Percentiles rank a stretch among this genome's conserved stretches.
Conservation (phyloP, 2,329 filamentous ascomycete species). For the Beauveria brongniartii region DNA sequence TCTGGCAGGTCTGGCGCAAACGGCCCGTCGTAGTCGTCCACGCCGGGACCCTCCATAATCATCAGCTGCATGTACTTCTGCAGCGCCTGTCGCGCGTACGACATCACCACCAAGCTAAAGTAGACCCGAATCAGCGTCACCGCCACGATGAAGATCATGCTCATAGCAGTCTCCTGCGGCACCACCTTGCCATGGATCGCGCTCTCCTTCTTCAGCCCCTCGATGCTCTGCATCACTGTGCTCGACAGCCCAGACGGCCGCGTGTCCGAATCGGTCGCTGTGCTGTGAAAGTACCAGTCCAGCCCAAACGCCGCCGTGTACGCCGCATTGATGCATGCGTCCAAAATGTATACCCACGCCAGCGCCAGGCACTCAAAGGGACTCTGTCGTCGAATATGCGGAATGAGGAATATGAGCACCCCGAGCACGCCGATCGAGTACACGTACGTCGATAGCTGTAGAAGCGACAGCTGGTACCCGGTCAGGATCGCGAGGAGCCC, state of each 20-base stretch:
- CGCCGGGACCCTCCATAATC: slow-evolving; percentile 39
- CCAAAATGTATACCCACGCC: slow-evolving; percentile 77
- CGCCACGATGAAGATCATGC: slow-evolving; percentile 65
- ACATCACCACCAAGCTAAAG: slow-evolving; percentile 75
- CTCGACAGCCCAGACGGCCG: slow-evolving; percentile 11
- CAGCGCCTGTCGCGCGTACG: slow-evolving; percentile 71
- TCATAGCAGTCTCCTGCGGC: slow-evolving; percentile 58
- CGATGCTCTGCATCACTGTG: slow-evolving; percentile 25
- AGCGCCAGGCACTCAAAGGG: slow-evolving; percentile 74
- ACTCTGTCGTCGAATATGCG: slow-evolving; percentile 70
- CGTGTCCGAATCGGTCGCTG: slow-evolving; percentile 33
- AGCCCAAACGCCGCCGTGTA: slow-evolving; percentile 79
- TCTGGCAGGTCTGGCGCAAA: slow-evolving; percentile 64
- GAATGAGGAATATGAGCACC: slow-evolving; percentile 61
- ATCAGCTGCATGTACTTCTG: slow-evolving; percentile 49
- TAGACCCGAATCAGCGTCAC: slow-evolving; percentile 74
- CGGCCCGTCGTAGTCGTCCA: slow-evolving; percentile 49
- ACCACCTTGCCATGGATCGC: slow-evolving; percentile 27
- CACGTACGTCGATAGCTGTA: slow-evolving; percentile 86
- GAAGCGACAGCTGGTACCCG: slow-evolving; percentile 70
- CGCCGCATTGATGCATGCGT: slow-evolving; percentile 70
- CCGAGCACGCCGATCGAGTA: slow-evolving; percentile 70
- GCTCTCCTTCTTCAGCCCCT: slow-evolving; percentile 26
- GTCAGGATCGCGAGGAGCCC: slow-evolving; percentile 83
- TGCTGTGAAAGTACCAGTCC: slow-evolving; percentile 72